Evolutionary conservation across 176 grass and related monocot species (phyloP), one percentile per base, ranked within the genome.

Genomic region (Alopecurus myosuroides): DNA sequence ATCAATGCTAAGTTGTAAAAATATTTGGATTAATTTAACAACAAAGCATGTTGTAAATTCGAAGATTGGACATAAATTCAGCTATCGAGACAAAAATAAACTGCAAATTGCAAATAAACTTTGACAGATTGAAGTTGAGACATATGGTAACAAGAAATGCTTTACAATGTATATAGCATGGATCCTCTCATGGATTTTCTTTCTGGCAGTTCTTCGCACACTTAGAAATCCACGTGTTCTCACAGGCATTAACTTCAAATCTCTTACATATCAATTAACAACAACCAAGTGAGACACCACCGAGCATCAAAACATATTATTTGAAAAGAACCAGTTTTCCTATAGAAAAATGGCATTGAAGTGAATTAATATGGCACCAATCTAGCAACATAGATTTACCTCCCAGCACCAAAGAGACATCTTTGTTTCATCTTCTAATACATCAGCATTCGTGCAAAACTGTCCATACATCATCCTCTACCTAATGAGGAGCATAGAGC

Each of bases 371-470:
- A 39, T 18, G 57, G 6, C 23, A 86, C 1, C 37, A 52, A 79
- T n/a, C 14, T 7, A 86, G 33, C 42, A 76, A 23, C 78, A 76
- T 41, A 39, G 30, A 44, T 74, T 84, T 85, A 84, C 95, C 95
- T 97, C 92, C 95, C 95, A 97, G 75, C 95, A 97, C 95, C 95
- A 94, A 42, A 97, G 84, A 55, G 90, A 89, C 10, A 50, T n/a
- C 12, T 92, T 88, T 3, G 92, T 91, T 69, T 94, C 86, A 85
- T 97, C 95, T 46, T 97, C 95, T 36, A n/a, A n/a, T n/a, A n/a
- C n/a, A n/a, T n/a, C n/a, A n/a, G n/a, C n/a, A n/a, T n/a, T n/a
- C n/a, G n/a, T 94, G 25, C 76, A 84, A 18, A 84, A 86, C 5
- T 83, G 44, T 7, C 95, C 92, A 50, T 97, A 97, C 92, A 88